phyloP scores from a whole-genome alignment of 768 basidiomycete species.

The Hygrophoropsis aurantiaca region DNA sequence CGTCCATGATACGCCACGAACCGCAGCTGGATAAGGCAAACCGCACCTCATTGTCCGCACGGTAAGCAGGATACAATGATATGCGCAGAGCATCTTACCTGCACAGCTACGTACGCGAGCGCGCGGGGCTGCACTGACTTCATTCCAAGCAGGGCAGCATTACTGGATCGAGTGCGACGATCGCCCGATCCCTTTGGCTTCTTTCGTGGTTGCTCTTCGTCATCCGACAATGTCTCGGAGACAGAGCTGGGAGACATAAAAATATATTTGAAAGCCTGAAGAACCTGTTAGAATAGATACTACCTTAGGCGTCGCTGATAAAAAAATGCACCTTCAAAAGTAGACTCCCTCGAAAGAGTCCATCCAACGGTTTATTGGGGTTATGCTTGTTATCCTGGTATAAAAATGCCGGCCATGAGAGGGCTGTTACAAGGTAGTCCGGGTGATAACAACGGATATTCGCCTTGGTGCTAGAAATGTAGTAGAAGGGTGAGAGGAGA shows the following conservation, averaged over 20 bases:
- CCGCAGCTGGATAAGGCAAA: conserved; percentile 10
- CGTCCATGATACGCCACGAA: conserved; percentile 11
- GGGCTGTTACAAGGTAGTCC: conserved; percentile 9
- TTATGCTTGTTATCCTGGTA: conserved; percentile 1
- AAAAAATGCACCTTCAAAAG: too few species aligned
- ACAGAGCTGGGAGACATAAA: conserved; percentile 15
- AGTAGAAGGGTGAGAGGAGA: not conserved
- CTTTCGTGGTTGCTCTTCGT: not conserved
- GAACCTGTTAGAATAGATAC: too few species aligned
- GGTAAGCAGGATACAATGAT: too few species aligned
- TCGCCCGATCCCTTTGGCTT: not conserved
- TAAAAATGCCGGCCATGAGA: conserved; percentile 12
- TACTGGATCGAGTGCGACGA: not conserved
- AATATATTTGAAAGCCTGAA: conserved; percentile 11
- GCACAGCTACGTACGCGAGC: conserved; percentile 19
- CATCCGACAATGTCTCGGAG: not conserved
- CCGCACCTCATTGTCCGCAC: conserved; percentile 2
- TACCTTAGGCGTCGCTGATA: too few species aligned
- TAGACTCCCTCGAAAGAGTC: too few species aligned
- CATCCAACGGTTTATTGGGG: too few species aligned
- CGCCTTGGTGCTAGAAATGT: not conserved
- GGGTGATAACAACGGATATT: conserved; percentile 5
- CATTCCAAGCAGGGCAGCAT: conserved; percentile 8
- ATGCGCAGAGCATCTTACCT: conserved; percentile 4
- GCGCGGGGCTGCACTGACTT: conserved; percentile 7